Conservation (phyloP, 352 stramenopile species). For the Phytophthora multivora region DNA sequence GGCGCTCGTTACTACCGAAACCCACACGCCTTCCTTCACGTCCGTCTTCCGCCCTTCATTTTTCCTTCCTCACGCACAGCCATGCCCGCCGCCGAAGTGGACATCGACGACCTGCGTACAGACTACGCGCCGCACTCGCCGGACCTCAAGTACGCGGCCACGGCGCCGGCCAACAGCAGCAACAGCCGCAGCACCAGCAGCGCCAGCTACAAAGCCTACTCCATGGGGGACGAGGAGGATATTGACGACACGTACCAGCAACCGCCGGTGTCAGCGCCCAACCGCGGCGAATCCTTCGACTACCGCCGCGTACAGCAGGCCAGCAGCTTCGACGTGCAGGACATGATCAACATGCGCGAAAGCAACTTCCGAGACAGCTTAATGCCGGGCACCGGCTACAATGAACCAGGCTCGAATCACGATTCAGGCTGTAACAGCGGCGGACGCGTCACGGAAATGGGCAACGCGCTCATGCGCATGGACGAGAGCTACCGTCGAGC, state of each 20-base stretch:
- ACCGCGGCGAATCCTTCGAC: constrained; percentile 21
- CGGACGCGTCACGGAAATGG: constrained; percentile 57
- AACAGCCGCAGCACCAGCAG: constrained; percentile 33
- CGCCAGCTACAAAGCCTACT: constrained; percentile 33
- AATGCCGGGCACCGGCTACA: constrained; percentile 25
- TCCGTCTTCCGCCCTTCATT: constrained; percentile 7
- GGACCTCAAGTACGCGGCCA: constrained; percentile 20
- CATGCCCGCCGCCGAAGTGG: constrained; percentile 44
- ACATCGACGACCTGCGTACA: constrained; percentile 44
- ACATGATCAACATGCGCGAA: constrained; percentile 60
- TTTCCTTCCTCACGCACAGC: neutral
- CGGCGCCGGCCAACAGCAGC: constrained; percentile 13
- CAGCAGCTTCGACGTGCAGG: constrained; percentile 69
- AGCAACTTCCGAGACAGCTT: constrained; percentile 64
- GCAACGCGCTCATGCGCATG: constrained; percentile 75
- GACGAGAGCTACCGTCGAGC: constrained; percentile 66
- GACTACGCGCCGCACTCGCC: constrained; percentile 15
- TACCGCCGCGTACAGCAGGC: constrained; percentile 35
- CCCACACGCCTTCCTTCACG: no score
- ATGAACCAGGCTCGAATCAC: constrained; percentile 13
- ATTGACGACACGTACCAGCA: constrained; percentile 18
- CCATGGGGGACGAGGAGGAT: constrained; percentile 37
- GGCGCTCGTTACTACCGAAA: constrained; percentile 13
- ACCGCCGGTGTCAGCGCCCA: constrained; percentile 1
- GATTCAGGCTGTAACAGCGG: constrained; percentile 25